Percentiles rank a stretch among this genome's conserved stretches.
Evolutionary conservation across 768 basidiomycete genomes (phyloP).

Genomic region (Hortiboletus campestris): DNA sequence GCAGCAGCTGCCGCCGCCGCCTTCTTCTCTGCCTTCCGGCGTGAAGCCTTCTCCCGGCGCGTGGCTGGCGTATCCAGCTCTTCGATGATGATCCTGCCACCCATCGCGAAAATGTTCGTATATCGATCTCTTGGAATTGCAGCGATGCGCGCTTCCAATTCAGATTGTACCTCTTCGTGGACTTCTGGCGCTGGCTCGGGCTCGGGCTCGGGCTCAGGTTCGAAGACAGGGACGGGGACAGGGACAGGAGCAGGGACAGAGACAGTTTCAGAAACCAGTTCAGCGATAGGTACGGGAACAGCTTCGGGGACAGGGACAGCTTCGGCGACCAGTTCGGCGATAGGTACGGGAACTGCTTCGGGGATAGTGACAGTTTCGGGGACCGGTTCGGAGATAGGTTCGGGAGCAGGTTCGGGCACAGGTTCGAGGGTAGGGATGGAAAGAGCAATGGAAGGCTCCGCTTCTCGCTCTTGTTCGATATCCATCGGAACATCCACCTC

Average conservation of each 20-base stretch:
- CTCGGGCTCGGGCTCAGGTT: neutral
- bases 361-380: neutral
- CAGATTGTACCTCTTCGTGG: slow-evolving; percentile 9
- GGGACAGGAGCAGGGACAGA: neutral
- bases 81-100: slow-evolving; percentile 62
- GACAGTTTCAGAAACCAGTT: neutral
- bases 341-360: neutral
- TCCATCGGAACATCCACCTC: slow-evolving; percentile 17
- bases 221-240: neutral
- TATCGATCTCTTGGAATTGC: slow-evolving; percentile 29
- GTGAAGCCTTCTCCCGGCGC: slow-evolving; percentile 54
- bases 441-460: neutral
- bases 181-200: neutral
- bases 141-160: slow-evolving; percentile 28
- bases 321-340: neutral
- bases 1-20: slow-evolving; percentile 26
- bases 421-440: neutral
- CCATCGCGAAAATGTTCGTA: slow-evolving; percentile 33
- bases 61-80: slow-evolving; percentile 70
- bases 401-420: neutral
- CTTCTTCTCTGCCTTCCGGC: slow-evolving; percentile 40
- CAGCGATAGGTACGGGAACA: neutral
- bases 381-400: neutral
- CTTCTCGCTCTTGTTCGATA: slow-evolving; percentile 13
- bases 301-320: neutral